Conservation (phyloP, 108 stramenopile species). For the Nannochloropsis salina region DNA sequence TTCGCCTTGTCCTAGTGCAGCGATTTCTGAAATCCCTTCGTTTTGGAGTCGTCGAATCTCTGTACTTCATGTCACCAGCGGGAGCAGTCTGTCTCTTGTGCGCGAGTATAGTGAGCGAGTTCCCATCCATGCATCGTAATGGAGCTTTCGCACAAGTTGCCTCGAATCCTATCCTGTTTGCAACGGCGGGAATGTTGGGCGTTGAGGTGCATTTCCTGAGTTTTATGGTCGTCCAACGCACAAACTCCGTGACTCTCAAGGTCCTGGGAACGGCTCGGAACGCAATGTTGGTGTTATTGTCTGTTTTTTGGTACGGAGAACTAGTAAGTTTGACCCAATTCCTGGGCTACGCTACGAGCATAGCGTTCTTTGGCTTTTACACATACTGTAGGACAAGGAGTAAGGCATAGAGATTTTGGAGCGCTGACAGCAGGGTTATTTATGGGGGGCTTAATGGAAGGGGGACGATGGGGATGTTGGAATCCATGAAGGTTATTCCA, state of each 20-base stretch:
- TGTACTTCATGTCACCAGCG: slow-evolving; percentile 16
- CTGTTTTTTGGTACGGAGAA: slow-evolving; percentile 7
- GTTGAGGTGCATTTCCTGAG: neutral
- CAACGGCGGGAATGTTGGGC: neutral
- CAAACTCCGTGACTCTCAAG: slow-evolving; percentile 6
- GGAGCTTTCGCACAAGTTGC: neutral
- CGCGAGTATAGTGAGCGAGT: neutral
- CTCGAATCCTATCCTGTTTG: neutral
- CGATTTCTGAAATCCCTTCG: neutral
- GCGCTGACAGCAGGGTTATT: too few relatives aligned
- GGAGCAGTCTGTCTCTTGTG: neutral
- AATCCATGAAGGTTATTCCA: too few relatives aligned
- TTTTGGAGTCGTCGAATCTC: slow-evolving; percentile 18
- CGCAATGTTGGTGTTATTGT: slow-evolving; percentile 5
- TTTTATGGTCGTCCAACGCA: neutral
- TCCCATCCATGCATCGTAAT: neutral
- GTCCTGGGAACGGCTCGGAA: slow-evolving; percentile 13
- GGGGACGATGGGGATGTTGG: too few relatives aligned
- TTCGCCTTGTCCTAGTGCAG: neutral
- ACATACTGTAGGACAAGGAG: neutral
- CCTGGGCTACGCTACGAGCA: neutral
- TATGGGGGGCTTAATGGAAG: too few relatives aligned
- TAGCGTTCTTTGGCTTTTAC: neutral
- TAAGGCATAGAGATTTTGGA: neutral
- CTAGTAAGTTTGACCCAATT: neutral